Percentiles rank a stretch among this genome's conserved stretches.
Conservation (phyloP, 139 green algal species). For the Bryopsis sp. region DNA sequence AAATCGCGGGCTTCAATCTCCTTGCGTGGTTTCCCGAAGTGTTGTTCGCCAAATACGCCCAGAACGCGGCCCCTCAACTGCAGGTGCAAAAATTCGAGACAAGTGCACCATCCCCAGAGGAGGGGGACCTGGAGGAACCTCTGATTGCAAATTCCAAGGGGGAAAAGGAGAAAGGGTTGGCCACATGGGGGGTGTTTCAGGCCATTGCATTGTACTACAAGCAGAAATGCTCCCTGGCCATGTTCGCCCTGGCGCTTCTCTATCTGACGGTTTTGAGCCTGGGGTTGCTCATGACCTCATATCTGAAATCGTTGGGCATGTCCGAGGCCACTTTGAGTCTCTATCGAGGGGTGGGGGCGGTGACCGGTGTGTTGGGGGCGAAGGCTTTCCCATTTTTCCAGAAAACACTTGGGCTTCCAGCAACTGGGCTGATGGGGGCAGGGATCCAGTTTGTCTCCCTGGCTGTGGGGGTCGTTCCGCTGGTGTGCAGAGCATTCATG, state of each 20-base stretch:
- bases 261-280: background rate
- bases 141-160: too few species aligned
- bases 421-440: background rate
- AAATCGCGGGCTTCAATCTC: background rate
- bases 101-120: too few species aligned
- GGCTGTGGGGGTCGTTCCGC: background rate
- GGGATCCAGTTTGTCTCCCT: background rate
- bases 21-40: conserved; percentile 8
- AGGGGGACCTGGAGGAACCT: too few species aligned
- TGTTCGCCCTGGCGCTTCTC: background rate
- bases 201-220: background rate
- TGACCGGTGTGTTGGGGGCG: conserved; percentile 4
- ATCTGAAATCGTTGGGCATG: conserved; percentile 2
- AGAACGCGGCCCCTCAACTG: background rate
- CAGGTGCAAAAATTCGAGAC: too few species aligned
- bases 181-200: background rate
- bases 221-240: background rate
- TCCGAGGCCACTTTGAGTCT: conserved; percentile 3
- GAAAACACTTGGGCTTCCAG: background rate
- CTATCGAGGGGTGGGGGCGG: background rate
- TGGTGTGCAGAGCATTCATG: background rate
- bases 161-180: background rate
- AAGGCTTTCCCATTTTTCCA: background rate
- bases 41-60: background rate
- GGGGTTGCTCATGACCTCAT: background rate